phyloP scores from a whole-genome alignment of 148 eudicot species.

The Cornus kousa region DNA sequence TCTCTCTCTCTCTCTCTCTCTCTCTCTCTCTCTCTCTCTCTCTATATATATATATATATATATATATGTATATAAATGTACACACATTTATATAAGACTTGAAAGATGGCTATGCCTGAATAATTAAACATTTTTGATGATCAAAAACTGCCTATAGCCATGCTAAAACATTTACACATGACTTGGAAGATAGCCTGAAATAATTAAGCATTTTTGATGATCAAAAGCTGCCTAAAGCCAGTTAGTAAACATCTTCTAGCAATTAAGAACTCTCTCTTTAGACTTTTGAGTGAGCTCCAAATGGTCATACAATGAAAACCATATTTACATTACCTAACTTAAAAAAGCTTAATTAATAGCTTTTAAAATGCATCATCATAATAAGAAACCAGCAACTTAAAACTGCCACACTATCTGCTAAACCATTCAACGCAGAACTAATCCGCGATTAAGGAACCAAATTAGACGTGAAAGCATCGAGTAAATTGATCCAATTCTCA shows the following conservation, averaged over 20 bases:
- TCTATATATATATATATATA: too few species aligned
- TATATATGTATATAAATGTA: too few species aligned
- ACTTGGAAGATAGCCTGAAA: too few species aligned
- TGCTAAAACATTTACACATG: too few species aligned
- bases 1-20: too few species aligned
- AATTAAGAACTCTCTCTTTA: neutral
- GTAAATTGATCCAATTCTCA: constrained; percentile 54
- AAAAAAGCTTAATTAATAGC: neutral
- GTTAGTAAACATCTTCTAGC: neutral
- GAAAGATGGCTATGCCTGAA: too few species aligned
- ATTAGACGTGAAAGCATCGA: constrained; percentile 42
- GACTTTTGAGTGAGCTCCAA: neutral
- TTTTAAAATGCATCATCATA: neutral
- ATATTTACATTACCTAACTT: neutral
- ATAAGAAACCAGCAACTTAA: neutral
- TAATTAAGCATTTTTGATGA: too few species aligned
- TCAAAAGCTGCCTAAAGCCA: neutral
- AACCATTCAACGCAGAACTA: constrained; percentile 6
- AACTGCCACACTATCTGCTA: neutral
- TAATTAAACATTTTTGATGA: too few species aligned
- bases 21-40: too few species aligned
- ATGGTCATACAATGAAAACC: neutral
- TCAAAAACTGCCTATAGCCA: too few species aligned
- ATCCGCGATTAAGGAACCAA: constrained; percentile 18
- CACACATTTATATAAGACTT: too few species aligned